These are phyloP conservation scores for Eucalyptus tenuipes DNA, from an alignment of 345 rosid genomes.

Conservation along the genomic window DNA sequence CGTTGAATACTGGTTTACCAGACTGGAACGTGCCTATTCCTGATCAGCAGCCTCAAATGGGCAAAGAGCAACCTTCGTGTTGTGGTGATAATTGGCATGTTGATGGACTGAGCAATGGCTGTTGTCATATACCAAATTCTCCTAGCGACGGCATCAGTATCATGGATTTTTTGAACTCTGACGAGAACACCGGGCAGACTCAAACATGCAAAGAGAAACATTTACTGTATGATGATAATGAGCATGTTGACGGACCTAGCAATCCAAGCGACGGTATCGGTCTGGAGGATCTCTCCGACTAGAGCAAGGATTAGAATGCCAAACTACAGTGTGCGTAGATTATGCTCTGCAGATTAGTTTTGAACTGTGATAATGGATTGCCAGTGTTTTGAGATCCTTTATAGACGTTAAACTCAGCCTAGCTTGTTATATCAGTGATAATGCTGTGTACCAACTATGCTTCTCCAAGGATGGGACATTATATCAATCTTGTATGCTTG, in stretches of 20 bases:
- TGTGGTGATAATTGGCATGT: not conserved
- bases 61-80: not conserved
- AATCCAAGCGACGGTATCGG: not conserved
- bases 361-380: not conserved
- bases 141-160: not conserved
- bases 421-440: not conserved
- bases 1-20: not conserved
- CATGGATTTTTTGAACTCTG: not conserved
- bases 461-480: not conserved
- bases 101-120: not conserved
- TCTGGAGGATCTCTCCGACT: not conserved
- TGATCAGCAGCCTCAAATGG: not conserved
- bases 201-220: not conserved
- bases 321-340: not conserved
- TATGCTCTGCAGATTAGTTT: not conserved
- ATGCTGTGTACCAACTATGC: not conserved
- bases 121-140: not conserved
- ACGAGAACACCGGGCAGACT: not conserved
- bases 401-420: not conserved
- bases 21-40: not conserved
- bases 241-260: not conserved
- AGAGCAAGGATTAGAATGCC: not conserved
- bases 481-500: not conserved
- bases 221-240: not conserved
- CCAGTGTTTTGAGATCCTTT: not conserved